Evolutionary conservation across 176 grass and related monocot genomes (phyloP), one percentile per base, ranked within the genome.

Genomic region (Aegilops sharonensis): DNA sequence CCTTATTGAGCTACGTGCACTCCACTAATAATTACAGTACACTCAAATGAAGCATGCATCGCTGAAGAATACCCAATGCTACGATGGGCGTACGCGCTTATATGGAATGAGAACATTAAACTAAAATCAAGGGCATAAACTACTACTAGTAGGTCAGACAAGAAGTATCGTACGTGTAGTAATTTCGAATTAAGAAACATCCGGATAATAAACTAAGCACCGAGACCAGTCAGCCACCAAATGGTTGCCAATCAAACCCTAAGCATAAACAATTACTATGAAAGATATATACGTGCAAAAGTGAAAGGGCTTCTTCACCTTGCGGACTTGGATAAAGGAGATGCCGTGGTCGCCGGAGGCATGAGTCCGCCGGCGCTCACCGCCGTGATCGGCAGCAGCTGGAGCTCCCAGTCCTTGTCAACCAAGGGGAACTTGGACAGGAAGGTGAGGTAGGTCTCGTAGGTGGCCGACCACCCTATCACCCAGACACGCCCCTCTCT

Each of bases 321-420:
- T 84, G 83, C 50, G 56, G 94, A 67, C 60, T 87, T 98, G 78
- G 86, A 77, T 60, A 87, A 64, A 57, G 87, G 23, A 30, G 79
- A 18, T 13, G 56, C 8, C 12, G 73, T 32, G 39, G 72, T 72
- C 9, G 40, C 17, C 18, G 77, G 78, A 23, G 86, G 63, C 70
- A 77, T 67, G 39, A 54, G 8, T 31, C 62, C 81, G 6, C 13
- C 84, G 11, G 62, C 79, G 47, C 92, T 84, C 31, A 83, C 65
- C 21, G 89, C 81, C 24, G 97, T 96, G 71, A 96, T 91, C 0
- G 97, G 97, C 72, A 99, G 85, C 60, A 99, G 88, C 94, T 94
- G 94, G 65, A 99, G 84, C 9, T 99, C 90, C 97, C 94, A 96
- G 42, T 99, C 97, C 81, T 93, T 99, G 77, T 99, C 94, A 66